Base-by-base conservation (phyloP, 257 asterid genomes). In the Perilla frutescens region DNA sequence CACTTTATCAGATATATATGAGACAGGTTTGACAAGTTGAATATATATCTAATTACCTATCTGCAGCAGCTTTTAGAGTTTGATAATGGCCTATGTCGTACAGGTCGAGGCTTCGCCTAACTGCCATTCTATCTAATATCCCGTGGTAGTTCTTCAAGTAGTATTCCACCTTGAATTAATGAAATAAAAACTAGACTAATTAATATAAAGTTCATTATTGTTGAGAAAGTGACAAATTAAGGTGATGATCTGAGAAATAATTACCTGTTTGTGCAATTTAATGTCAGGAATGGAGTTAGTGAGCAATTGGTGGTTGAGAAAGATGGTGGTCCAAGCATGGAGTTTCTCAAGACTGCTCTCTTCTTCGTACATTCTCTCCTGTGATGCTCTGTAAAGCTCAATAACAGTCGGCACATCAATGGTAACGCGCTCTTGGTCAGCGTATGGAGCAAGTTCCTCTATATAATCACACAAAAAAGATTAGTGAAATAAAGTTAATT, bases 341-440 rank as follows among this genome's bases (percentile, higher is more conserved):
- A 84, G 72, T 48, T 60, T 78, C 64, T 82, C 75, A 57, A 84
- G 87, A 53, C 57, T 71, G 40, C 20, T 41, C 9, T 86, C 84
- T 0, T 76, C 84, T 72, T 74, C 80, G 10, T 53, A 8, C 45
- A 82, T 6, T 63, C 74, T 72, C 12, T 70, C 43, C 12, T 82
- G 80, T 6, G 91, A 77, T 66, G 91, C 87, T 86, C 77, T 84
- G 85, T 82, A 78, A 5, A 84, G 74, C 66, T 86, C 89, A 14
- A 82, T 47, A 73, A 84, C 77, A 6, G 64, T 77, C n/a, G 60
- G 1, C 4, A 82, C 59, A 12, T 70, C 76, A 0, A 55, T 54
- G 37, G 39, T 48, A 37, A 45, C 55, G 26, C 8, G 56, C 44
- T 81, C 81, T 61, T 75, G 65, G 7, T 80, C 86, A 2, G 56